A percentile compares a stretch with the other conserved stretches of the same genome.
phyloP scores from a whole-genome alignment of 768 basidiomycete genomes.

The Tricholoma furcatifolium region DNA sequence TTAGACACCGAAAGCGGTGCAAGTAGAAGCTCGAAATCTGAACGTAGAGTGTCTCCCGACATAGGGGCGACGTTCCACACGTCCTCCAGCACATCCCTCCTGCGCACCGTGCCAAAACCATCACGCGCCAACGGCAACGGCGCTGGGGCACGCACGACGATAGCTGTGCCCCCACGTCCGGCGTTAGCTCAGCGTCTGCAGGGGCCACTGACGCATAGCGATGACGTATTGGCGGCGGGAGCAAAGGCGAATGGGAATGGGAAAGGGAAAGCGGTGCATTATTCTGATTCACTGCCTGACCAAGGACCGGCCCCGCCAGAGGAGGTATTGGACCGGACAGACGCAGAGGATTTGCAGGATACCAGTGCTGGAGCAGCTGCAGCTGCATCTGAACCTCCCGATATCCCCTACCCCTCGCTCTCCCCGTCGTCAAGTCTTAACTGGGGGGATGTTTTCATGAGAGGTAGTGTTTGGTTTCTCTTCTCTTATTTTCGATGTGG shows the following conservation, averaged over 20 bases:
- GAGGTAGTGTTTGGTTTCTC: conserved; percentile 50
- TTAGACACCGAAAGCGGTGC: conserved; percentile 4
- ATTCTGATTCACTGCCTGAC: conserved; percentile 26
- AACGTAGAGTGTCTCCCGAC: background rate
- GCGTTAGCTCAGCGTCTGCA: conserved; percentile 16
- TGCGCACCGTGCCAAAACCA: conserved; percentile 11
- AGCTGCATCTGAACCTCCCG: conserved; percentile 8
- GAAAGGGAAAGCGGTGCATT: conserved; percentile 38
- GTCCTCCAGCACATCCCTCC: conserved; percentile 19
- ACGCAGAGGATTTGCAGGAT: conserved; percentile 45
- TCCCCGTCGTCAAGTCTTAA: conserved; percentile 19
- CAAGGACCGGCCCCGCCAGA: conserved; percentile 47
- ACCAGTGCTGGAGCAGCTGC: conserved; percentile 63
- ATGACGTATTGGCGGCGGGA: conserved; percentile 4
- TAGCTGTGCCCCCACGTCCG: conserved; percentile 16
- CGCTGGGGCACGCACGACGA: conserved; percentile 14
- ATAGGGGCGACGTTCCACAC: conserved; percentile 5
- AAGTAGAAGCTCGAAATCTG: background rate
- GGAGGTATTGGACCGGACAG: conserved; percentile 65
- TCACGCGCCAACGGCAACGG: background rate
- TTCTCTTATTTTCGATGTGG: conserved; percentile 14
- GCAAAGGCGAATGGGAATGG: conserved; percentile 31
- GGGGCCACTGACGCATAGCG: conserved; percentile 10
- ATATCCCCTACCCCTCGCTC: conserved; percentile 8
- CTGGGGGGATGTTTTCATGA: conserved; percentile 62